Base-by-base conservation (phyloP, 75 land plant species). In the Larix kaempferi region DNA sequence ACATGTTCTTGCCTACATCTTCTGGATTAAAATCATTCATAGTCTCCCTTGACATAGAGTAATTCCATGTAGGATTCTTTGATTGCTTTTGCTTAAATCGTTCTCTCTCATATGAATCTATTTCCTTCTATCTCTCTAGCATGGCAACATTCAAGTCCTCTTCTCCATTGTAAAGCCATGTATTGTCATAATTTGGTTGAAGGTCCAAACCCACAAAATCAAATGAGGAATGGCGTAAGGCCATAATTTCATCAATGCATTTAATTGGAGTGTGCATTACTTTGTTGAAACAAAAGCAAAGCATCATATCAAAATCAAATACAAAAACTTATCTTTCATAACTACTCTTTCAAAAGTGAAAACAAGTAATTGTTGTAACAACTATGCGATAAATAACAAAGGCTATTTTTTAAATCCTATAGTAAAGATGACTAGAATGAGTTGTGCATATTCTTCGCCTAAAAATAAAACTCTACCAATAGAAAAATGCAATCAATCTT, bases 121-220 rank as follows among this genome's bases (percentile, higher is more conserved):
- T 85, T 85, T 94, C 98, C 80, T 84, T 86, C 75, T 94, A 88
- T 77, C 98, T 92, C 78, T 92, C 91, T 54, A 55, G 74, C 52
- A 97, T 77, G 33, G 88, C 89, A 58, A 86, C 77, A 52, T 84
- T 91, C 63, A 97, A 80, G 71, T 97, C 99, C 57, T 86, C 87
- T 73, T 97, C 99, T 33, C 95, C 99, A 86, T 77, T 75, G 58
- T 97, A 94, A 11, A 97, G 80, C 99, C 99, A 97, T 16, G 92
- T 82, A 78, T 97, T 95, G 78, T 88, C 88, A 87, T 97, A 95
- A 56, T 87, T 85, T 22, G 86, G 83, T 60, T 84, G 87, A 73
- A 89, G 63, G 15, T 82, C 82, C 60, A 74, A 60, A 74, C 71
- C 79, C 23, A 67, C 57, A 77, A 92, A 96, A 76, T 94, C 98